phyloP scores from a whole-genome alignment of 2,329 filamentous ascomycete species.

The Metarhizium anisopliae region DNA sequence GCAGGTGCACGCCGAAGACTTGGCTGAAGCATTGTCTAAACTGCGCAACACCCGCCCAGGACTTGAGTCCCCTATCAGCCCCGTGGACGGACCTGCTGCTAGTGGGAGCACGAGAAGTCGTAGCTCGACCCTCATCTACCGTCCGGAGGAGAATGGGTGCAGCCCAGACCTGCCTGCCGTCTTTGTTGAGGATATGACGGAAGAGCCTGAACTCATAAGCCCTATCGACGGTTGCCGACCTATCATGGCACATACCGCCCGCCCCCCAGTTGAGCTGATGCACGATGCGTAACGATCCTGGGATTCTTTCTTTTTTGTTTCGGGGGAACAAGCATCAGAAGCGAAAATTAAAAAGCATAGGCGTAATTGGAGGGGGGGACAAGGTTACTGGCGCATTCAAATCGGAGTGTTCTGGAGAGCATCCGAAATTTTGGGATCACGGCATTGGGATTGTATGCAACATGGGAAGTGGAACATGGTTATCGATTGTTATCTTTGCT shows the following conservation, averaged over 20 bases:
- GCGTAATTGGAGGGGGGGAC: not conserved
- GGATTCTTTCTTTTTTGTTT: not conserved
- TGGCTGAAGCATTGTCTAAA: slow-evolving; percentile 56
- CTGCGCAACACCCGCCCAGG: slow-evolving; percentile 32
- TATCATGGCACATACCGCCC: slow-evolving; percentile 49
- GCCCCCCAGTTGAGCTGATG: slow-evolving; percentile 60
- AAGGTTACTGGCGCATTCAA: not conserved
- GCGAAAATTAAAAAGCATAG: not conserved
- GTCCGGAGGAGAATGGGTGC: slow-evolving; percentile 45
- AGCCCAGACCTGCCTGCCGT: slow-evolving; percentile 54
- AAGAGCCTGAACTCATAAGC: slow-evolving; percentile 38
- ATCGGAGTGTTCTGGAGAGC: not conserved
- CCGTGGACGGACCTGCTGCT: slow-evolving; percentile 18
- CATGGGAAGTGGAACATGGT: not conserved
- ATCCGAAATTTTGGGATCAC: not conserved
- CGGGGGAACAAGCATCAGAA: not conserved
- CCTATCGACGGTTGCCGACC: slow-evolving; percentile 33
- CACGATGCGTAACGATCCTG: slow-evolving; percentile 22
- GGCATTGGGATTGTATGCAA: not conserved
- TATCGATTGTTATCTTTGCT: not conserved
- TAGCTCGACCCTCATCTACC: slow-evolving; percentile 58
- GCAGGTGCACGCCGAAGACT: slow-evolving; percentile 58
- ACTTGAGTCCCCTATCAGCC: slow-evolving; percentile 20
- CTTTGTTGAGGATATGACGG: slow-evolving; percentile 58
- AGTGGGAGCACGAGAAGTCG: slow-evolving; percentile 38